Conservation (phyloP, 2,329 filamentous ascomycete genomes). For the Stagonosporopsis vannaccii region DNA sequence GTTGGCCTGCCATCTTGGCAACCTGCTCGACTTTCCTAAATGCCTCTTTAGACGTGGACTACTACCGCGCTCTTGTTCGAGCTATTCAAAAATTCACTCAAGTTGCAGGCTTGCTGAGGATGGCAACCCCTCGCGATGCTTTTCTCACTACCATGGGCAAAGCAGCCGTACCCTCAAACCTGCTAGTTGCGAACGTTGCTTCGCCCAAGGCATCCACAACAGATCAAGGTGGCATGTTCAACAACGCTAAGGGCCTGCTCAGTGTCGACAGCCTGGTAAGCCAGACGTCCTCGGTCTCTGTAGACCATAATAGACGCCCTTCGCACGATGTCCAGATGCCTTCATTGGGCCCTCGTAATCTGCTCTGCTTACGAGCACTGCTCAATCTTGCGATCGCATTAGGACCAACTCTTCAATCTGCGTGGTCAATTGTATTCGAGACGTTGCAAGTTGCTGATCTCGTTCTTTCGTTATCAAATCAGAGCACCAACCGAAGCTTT, state of each 20-base stretch:
- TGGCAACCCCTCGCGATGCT: conserved; percentile 87
- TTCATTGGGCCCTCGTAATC: conserved; percentile 83
- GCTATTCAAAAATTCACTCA: conserved; percentile 96
- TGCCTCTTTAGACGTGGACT: conserved; percentile 88
- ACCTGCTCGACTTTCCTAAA: conserved; percentile 96
- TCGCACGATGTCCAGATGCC: conserved; percentile 58
- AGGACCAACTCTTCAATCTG: conserved; percentile 81
- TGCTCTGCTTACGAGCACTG: conserved; percentile 87
- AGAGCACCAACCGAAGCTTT: conserved; percentile 28
- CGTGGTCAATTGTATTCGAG: conserved; percentile 91
- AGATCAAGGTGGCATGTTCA: conserved; percentile 68
- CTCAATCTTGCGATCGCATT: conserved; percentile 96
- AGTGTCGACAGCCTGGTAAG: conserved; percentile 75
- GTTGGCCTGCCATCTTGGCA: conserved; percentile 94
- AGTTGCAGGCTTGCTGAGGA: conserved; percentile 85
- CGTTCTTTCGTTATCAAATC: conserved; percentile 66
- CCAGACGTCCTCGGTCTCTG: conserved; percentile 59
- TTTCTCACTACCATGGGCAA: conserved; percentile 95
- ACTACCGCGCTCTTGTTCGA: conserved; percentile 89
- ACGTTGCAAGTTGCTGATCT: conserved; percentile 93
- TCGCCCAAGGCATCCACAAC: conserved; percentile 50
- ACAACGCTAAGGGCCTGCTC: conserved; percentile 74
- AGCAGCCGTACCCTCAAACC: conserved; percentile 85
- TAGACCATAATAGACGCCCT: conserved; percentile 66
- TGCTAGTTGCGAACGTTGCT: conserved; percentile 52